Evolutionary conservation across 257 asterid species (phyloP), one percentile per base, ranked within the genome.

Genomic region (Craterostigma plantagineum): DNA sequence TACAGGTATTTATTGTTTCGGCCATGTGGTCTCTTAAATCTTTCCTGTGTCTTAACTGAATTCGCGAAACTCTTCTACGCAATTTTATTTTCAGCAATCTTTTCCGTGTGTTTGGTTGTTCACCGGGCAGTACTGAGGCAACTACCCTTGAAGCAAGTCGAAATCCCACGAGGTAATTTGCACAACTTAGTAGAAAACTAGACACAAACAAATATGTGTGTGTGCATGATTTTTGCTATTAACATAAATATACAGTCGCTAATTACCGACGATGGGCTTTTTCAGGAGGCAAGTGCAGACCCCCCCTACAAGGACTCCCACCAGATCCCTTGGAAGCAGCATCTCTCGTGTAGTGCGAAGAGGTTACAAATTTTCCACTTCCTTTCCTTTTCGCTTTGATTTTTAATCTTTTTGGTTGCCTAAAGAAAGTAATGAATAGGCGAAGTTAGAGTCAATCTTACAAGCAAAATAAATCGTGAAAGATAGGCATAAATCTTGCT

Each of bases 261-360:
- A 36, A 10, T 12, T 12, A n/a, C n/a, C n/a, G n/a, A 10, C 11
- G 34, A 42, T 35, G 46, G 49, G 23, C 47, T 34, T 10, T 43
- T 61, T 43, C 72, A 90, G 98, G 66, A 76, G 85, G 72, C 98
- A 79, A 60, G 79, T 83, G 38, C 98, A 75, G 67, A 65, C 86
- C 63, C n/a, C n/a, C n/a, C 95, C 93, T 61, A 44, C 98, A 17
- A 75, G 93, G 79, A 81, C 98, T 50, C 45, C 94, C 55, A 73
- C 30, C 2, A 23, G 94, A 68, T 79, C 84, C 55, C 63, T 91
- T 48, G 43, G 96, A 73, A 90, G 84, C 57, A 84, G 93, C 58
- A 56, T 84, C 60, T 75, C 90, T 30, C 86, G 94, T 47, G 96
- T 65, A 38, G 94, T 91, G 23, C 73, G 93, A 59, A 59, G 96